Evolutionary conservation across 225 moss, liverwort and hornwort genomes (phyloP), one percentile per base, ranked within the genome.

Genomic region (Takakia lepidozioides): DNA sequence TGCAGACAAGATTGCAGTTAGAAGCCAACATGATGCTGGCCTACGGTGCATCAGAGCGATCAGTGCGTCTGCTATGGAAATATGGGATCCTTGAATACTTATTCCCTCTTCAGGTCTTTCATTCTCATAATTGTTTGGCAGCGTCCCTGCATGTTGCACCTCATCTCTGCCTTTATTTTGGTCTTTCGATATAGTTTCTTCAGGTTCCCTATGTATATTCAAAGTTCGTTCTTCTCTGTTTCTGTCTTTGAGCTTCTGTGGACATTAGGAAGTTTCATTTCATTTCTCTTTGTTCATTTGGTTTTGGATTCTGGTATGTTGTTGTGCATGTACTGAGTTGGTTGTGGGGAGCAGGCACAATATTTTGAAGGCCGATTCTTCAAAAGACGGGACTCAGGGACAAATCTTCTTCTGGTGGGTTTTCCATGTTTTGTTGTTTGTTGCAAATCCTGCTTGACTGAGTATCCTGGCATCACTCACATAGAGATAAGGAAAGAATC

Each of bases 11-110:
- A 56, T 63, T 87, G 61, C 84, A 81, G 80, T 55, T 82, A 55
- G 95, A 98, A 65, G 78, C 78, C 57, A 90, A 98, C 48, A 82
- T 84, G 58, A 75, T 84, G 56, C 80, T 98, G 71, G 84, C 90
- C 43, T 83, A 98, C 64, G 95, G 95, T 46, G 68, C 90, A 49
- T 84, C 87, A 64, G 90, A 90, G 68, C 84, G 87, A 32, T 90
- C 95, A 23, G 19, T 90, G 27, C 75, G 95, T 48, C 71, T 98
- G 23, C 64, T 90, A 34, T 98, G 90, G 86, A 90, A 80, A 98
- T 90, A 90, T 43, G 87, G 95, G 19, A 67, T 90, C 25, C 82
- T 98, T 52, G 95, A 98, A 37, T 80, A 84, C 48, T 41, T 98
- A 46, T 70, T 98, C 27, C 95, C 95, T 38, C 61, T 98, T 43